phyloP scores from a whole-genome alignment of 225 moss, liverwort and hornwort species.

The Rhytidiadelphus loreus region DNA sequence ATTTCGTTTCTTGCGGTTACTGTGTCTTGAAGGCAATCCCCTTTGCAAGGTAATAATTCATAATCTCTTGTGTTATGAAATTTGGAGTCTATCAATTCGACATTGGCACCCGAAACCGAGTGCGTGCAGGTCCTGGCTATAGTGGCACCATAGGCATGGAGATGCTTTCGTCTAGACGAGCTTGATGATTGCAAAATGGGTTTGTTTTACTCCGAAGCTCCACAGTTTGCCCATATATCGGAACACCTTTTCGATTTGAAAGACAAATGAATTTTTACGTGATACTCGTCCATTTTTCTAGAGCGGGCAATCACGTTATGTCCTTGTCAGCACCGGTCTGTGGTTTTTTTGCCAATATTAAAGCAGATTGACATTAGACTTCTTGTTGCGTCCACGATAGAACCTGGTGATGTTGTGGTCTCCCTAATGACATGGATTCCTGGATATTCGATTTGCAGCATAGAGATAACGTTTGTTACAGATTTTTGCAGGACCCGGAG shows the following conservation, averaged over 20 bases:
- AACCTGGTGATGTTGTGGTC: background rate
- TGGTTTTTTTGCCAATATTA: background rate
- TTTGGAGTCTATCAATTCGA: background rate
- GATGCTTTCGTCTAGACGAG: background rate
- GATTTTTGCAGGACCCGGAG: constrained; percentile 62
- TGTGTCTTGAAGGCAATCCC: constrained; percentile 82
- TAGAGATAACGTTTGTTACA: background rate
- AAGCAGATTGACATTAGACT: background rate
- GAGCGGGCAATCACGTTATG: background rate
- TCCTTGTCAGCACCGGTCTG: background rate
- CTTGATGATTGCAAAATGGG: background rate
- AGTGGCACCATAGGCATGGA: background rate
- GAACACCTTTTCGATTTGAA: background rate
- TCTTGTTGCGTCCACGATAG: background rate
- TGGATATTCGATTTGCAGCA: background rate
- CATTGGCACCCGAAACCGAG: background rate
- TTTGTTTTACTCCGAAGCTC: background rate
- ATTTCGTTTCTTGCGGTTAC: constrained; percentile 63
- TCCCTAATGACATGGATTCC: background rate
- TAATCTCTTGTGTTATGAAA: background rate
- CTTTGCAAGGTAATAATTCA: constrained; percentile 55
- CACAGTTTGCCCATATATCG: background rate
- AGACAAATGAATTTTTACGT: background rate
- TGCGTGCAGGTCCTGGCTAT: background rate
- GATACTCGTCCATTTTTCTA: background rate